Base-by-base conservation (phyloP, 805 yeast genomes). In the Geotrichum ghanense region DNA sequence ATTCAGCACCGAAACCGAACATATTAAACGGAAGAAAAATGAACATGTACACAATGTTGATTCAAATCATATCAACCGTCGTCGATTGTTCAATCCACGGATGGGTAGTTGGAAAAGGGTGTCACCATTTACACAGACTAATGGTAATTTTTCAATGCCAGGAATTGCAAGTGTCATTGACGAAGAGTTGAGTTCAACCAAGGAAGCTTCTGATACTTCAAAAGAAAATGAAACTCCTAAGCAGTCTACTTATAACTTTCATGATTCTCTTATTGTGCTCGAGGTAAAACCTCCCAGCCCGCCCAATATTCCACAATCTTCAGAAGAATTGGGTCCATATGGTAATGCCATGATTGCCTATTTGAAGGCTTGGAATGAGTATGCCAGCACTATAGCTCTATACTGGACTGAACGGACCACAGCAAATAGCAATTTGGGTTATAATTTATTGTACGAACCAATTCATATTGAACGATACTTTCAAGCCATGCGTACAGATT, bases 101-200 rank as follows among this genome's bases (percentile, higher is more conserved):
- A 6, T 31, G 5, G 16, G 16, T 31, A 19, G 16, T 19, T 19
- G 12, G 12, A 31, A 31, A 12, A 16, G 16, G 21, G 53, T 51
- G 10, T 50, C 60, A 9, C 63, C 63, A n/a, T 55, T 59, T 44
- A 53, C 60, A 16, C 19, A 31, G 17, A 31, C 37, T 6, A 23
- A 39, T 22, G 62, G 63, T 23, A 53, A 57, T 41, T 61, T 61
- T 48, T 50, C 53, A 22, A 50, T 61, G 61, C 55, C 53, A 14
- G 56, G 48, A 16, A 34, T 60, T 31, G 16, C 45, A 2, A 35
- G 45, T 16, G 48, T 45, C 23, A 49, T 52, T 31, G 37, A 16
- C 5, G 37, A 31, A 12, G 37, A 31, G 17, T 12, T 31, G 37
- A 19, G 16, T n/a, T n/a, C 10, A 4, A 6, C 14, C 16, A 16